phyloP scores from a whole-genome alignment of 345 rosid species.

The Physaria fendleri region DNA sequence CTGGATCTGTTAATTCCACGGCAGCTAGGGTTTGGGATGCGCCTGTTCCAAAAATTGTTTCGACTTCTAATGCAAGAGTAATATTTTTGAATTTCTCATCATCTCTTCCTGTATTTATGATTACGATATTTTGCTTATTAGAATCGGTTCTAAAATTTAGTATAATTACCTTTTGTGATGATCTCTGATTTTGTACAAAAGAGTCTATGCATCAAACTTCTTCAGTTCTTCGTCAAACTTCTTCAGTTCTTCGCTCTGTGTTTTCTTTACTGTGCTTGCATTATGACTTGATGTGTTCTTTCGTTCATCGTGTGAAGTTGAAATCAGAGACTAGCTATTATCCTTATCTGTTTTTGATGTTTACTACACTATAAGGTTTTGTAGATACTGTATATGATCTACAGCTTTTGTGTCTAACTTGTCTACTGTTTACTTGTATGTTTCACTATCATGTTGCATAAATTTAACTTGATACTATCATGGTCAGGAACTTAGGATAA shows the following conservation, averaged over 20 bases:
- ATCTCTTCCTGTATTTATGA: neutral
- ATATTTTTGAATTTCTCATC: neutral
- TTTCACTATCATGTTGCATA: neutral
- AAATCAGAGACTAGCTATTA: neutral
- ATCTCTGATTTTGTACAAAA: neutral
- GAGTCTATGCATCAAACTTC: neutral
- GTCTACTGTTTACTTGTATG: constrained; percentile 2
- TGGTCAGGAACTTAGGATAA: neutral
- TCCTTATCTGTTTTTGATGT: neutral
- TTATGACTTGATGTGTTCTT: neutral
- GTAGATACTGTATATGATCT: neutral
- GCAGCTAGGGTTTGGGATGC: constrained; percentile 47
- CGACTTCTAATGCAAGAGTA: constrained; percentile 43
- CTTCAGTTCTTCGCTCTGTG: neutral
- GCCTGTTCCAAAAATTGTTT: constrained; percentile 35
- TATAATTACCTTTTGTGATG: no score
- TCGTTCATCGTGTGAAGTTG: neutral
- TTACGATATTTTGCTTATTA: no score
- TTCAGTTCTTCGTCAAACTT: no score
- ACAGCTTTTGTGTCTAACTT: neutral
- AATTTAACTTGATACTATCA: neutral
- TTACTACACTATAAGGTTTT: neutral
- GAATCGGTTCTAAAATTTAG: neutral
- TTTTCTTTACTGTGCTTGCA: constrained; percentile 1
- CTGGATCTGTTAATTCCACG: constrained; percentile 33